Base-by-base conservation (phyloP, 2,329 filamentous ascomycete genomes). In the Stemphylium lycopersici region DNA sequence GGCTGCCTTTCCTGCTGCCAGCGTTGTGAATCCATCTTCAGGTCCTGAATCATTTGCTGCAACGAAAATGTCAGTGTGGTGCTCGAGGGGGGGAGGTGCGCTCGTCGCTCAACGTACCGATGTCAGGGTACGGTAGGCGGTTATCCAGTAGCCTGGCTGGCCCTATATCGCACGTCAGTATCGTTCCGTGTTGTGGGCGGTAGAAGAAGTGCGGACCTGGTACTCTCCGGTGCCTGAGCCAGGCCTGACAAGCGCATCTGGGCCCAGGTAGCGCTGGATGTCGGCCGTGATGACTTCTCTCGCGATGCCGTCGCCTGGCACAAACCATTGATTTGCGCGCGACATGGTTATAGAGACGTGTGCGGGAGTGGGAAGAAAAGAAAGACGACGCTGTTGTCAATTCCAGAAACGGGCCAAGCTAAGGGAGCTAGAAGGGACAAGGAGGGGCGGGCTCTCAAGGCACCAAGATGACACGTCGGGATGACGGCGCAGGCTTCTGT, bases 261-360 rank as follows among this genome's bases (percentile, higher is more conserved):
- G 78, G 48, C 79, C 80, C 52, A 82, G 67, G 63, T 81, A 81
- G 64, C 79, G 76, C 70, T 81, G 79, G 62, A 82, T 81, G 69
- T 82, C 79, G 61, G 79, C 78, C 42, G 79, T 79, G 60, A 82
- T 81, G 69, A 82, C 79, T 69, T 81, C 77, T 65, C 80, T 69
- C 52, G 79, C 77, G 65, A 82, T 82, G 69, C 79, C 80, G 42
- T 80, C 78, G 58, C 76, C 79, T 12, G 76, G 75, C 60, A 80
- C 74, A 65, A 80, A 82, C 79, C 79, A 82, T 71, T 80, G 75
- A 71, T 77, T 69, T 72, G 64, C 65, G 48, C 67, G 67, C 58
- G 69, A 71, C 67, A 74, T 74, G 56, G 53, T 63, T 69, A 61
- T 16, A 36, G 50, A 29, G 50, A 39, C 29, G 43, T 36, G 61